These are phyloP conservation scores for Discostella stelligera DNA, from an alignment of 352 stramenopile genomes.

Conservation along the genomic window DNA sequence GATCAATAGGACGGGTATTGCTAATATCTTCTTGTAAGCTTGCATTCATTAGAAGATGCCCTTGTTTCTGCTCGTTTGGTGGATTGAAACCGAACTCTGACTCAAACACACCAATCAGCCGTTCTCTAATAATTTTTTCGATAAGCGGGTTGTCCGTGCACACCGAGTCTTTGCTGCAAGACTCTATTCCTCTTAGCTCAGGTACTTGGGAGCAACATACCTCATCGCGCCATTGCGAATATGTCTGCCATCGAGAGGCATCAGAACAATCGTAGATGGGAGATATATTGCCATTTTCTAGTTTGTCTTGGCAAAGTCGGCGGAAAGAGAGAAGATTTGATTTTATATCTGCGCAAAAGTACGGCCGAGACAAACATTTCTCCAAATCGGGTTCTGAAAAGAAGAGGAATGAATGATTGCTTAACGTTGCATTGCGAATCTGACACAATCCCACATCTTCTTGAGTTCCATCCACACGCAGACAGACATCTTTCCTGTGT, in stretches of 20 bases:
- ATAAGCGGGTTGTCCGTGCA: constrained; percentile 46
- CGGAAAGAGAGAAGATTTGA: constrained; percentile 75
- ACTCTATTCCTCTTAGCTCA: constrained; percentile 51
- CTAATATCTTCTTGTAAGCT: constrained; percentile 51
- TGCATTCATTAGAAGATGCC: constrained; percentile 58
- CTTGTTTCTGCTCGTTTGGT: constrained; percentile 40
- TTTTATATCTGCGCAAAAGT: constrained; percentile 73
- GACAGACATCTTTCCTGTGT: constrained; percentile 73
- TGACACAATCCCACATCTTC: constrained; percentile 53
- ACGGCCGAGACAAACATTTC: constrained; percentile 75
- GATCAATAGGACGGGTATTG: constrained; percentile 48
- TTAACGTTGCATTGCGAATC: constrained; percentile 9
- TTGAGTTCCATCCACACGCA: constrained; percentile 68
- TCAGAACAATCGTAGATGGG: constrained; percentile 57
- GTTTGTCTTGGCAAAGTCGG: constrained; percentile 57
- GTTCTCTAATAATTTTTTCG: constrained; percentile 51
- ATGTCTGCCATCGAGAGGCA: constrained; percentile 49
- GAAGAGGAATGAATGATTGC: constrained; percentile 34
- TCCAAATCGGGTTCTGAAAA: constrained; percentile 70
- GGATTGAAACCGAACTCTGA: constrained; percentile 47
- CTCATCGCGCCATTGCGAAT: constrained; percentile 51
- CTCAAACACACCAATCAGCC: constrained; percentile 56
- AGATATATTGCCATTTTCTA: constrained; percentile 33
- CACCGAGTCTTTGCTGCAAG: constrained; percentile 37
- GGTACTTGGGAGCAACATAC: constrained; percentile 54